phyloP scores from a whole-genome alignment of 2,329 filamentous ascomycete genomes.

The Neopestalotiopsis sp. region DNA sequence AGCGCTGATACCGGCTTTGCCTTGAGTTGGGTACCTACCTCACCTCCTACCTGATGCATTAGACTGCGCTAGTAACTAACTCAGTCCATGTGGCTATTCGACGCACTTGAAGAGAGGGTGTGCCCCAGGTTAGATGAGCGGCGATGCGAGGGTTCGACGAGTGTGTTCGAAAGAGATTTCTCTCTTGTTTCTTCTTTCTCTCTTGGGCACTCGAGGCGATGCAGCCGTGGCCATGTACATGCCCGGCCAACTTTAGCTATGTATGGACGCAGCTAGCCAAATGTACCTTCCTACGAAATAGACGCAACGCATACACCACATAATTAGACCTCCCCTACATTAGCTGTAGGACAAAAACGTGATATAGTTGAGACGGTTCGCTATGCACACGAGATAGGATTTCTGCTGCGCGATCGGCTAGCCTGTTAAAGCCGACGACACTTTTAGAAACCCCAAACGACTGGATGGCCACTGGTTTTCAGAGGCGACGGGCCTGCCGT shows the following conservation, averaged over 20 bases:
- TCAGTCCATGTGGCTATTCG: not conserved
- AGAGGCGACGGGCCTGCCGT: not conserved
- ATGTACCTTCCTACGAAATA: not conserved
- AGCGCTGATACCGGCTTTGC: not conserved
- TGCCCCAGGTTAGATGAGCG: slow-evolving; percentile 3
- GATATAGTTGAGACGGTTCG: not conserved
- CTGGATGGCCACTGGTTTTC: not conserved
- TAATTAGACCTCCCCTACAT: not conserved
- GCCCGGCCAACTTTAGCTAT: not conserved
- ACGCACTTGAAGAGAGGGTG: not conserved
- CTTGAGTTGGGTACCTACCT: not conserved
- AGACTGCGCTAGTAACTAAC: not conserved
- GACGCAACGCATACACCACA: no score
- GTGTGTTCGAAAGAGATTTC: not conserved
- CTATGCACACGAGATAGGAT: slow-evolving; percentile 2
- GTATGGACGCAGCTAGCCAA: not conserved
- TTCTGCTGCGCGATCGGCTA: slow-evolving; percentile 1
- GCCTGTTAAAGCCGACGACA: not conserved
- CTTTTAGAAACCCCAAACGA: not conserved
- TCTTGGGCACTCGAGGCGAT: not conserved
- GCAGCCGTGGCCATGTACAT: not conserved
- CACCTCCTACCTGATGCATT: not conserved
- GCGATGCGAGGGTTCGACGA: not conserved
- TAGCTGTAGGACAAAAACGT: not conserved
- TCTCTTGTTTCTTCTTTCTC: not conserved